phyloP scores from a whole-genome alignment of 2,329 filamentous ascomycete species.

The Elsinoe batatas region DNA sequence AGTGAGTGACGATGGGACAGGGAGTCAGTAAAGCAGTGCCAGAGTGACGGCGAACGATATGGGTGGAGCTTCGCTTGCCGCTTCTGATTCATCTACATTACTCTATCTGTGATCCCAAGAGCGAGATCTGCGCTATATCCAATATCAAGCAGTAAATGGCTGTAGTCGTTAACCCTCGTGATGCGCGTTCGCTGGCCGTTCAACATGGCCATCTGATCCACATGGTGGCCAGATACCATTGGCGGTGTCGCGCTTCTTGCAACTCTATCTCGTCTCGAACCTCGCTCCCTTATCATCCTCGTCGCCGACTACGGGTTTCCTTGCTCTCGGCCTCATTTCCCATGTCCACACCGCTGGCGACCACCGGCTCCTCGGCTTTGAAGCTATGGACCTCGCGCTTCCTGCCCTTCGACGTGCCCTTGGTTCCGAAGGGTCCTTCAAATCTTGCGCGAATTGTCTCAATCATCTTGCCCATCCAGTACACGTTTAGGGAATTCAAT shows the following conservation, averaged over 20 bases:
- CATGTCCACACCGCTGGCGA: slow-evolving; percentile 20
- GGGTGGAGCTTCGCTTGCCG: no score
- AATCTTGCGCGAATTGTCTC: slow-evolving; percentile 68
- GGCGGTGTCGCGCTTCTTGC: background rate
- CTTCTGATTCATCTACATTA: slow-evolving; percentile 3
- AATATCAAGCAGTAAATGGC: background rate
- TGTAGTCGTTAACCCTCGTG: background rate
- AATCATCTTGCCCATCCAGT: slow-evolving; percentile 85
- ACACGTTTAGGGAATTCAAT: slow-evolving; percentile 68
- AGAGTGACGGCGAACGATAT: no score
- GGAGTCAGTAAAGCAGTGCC: no score
- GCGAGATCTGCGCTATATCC: background rate
- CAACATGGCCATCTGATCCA: background rate
- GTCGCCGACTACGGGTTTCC: slow-evolving; percentile 12
- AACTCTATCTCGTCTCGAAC: background rate
- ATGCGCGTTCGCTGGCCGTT: background rate
- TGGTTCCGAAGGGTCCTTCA: slow-evolving; percentile 44
- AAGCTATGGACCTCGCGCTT: slow-evolving; percentile 15
- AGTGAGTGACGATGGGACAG: no score
- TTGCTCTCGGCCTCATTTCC: slow-evolving; percentile 21
- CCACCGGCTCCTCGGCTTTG: slow-evolving; percentile 19
- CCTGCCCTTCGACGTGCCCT: slow-evolving; percentile 24
- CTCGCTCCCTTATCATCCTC: background rate
- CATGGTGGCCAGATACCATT: no score
- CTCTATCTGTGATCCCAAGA: background rate